These are phyloP conservation scores for Mucor piriformis DNA, from an alignment of 371 early-diverging fungal species.

Conservation along the genomic window DNA sequence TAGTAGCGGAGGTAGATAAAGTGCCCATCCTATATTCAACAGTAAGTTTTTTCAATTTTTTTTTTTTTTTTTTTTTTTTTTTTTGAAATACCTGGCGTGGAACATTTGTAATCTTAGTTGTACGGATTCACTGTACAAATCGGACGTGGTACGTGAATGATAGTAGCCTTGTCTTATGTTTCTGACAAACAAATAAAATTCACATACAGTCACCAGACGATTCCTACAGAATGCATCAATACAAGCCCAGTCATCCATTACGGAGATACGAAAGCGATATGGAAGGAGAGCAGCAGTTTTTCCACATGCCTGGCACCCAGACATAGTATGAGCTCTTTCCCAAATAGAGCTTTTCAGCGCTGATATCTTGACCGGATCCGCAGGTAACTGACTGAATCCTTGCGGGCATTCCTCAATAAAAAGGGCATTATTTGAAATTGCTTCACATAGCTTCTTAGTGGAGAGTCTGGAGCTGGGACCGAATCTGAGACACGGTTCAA, in stretches of 20 bases:
- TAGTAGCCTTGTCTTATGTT: constrained; percentile 86
- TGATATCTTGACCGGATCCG: constrained; percentile 46
- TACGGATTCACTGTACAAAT: constrained; percentile 80
- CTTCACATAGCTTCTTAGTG: constrained; percentile 76
- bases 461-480: constrained; percentile 82
- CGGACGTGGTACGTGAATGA: constrained; percentile 67
- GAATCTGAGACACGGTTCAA: constrained; percentile 86
- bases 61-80: neutral
- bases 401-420: constrained; percentile 66
- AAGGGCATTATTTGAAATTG: constrained; percentile 73
- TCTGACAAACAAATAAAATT: constrained; percentile 91
- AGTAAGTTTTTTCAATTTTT: neutral
- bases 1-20: constrained; percentile 24
- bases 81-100: constrained; percentile 60
- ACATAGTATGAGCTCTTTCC: constrained; percentile 55
- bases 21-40: constrained; percentile 35
- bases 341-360: constrained; percentile 58
- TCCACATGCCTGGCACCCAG: constrained; percentile 64
- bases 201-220: constrained; percentile 86
- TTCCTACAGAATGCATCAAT: constrained; percentile 89
- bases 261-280: constrained; percentile 81
- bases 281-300: constrained; percentile 50
- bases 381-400: constrained; percentile 67
- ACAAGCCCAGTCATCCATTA: constrained; percentile 80
- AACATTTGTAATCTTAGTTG: constrained; percentile 90